Percentiles rank a stretch among this genome's conserved stretches.
Evolutionary conservation across 257 asterid species (phyloP).

Genomic region (Cynanchum wilfordii): DNA sequence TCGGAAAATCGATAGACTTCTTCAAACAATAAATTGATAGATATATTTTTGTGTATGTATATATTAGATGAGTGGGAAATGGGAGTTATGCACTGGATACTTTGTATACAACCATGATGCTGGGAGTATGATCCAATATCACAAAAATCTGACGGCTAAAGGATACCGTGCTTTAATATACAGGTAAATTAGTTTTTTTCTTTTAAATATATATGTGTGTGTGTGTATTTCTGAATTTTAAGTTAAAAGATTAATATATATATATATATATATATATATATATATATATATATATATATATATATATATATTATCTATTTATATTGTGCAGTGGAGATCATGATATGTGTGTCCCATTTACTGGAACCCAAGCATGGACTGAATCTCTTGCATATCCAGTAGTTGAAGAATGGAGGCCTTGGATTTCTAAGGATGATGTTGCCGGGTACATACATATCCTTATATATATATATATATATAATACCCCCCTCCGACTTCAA

Average conservation of each 20-base stretch:
- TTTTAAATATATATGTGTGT: neutral
- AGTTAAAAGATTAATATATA: no score
- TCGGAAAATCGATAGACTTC: no score
- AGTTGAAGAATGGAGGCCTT: conserved; percentile 48
- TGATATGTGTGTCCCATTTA: conserved; percentile 62
- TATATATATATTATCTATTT: neutral
- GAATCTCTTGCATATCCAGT: conserved; percentile 37
- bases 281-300: neutral
- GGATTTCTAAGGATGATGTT: conserved; percentile 38
- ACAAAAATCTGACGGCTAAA: conserved; percentile 36
- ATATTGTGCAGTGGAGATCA: conserved; percentile 49
- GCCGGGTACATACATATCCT: conserved; percentile 37
- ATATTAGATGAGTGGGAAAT: conserved; percentile 39
- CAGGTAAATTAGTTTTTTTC: conserved; percentile 25
- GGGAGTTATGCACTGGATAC: conserved; percentile 32
- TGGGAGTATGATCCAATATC: conserved; percentile 55
- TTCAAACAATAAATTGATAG: no score
- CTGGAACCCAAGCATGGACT: conserved; percentile 61
- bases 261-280: no score
- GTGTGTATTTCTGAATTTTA: neutral
- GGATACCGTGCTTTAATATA: conserved; percentile 53
- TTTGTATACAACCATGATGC: conserved; percentile 29
- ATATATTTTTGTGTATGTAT: neutral
- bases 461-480: no score
- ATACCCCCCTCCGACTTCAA: no score